phyloP scores from a whole-genome alignment of 106 monocot genomes.

The Dendrobium catenatum region DNA sequence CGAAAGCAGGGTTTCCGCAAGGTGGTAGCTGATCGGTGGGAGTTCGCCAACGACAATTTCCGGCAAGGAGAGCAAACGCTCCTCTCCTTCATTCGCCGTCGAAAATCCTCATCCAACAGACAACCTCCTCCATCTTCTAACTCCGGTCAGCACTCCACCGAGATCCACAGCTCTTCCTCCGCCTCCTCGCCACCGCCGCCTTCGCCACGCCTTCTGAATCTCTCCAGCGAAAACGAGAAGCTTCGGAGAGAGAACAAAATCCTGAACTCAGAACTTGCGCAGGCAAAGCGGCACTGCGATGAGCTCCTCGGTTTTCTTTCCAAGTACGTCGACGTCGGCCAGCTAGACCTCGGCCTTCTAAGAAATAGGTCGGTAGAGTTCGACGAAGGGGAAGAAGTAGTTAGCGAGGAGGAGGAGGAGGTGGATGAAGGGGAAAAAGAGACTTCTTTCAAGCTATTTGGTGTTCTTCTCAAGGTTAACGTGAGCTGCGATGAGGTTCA shows the following conservation, averaged over 20 bases:
- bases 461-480: background rate
- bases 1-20: slow-evolving; percentile 69
- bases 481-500: background rate
- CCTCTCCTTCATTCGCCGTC: slow-evolving; percentile 7
- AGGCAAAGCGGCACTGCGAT: slow-evolving; percentile 40
- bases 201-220: background rate
- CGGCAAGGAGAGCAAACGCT: slow-evolving; percentile 56
- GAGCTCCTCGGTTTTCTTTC: slow-evolving; percentile 44
- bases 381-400: background rate
- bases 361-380: background rate
- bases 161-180: background rate
- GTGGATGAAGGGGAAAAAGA: background rate
- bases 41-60: slow-evolving; percentile 81
- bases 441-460: background rate
- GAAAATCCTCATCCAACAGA: background rate
- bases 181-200: background rate
- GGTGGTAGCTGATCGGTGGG: slow-evolving; percentile 77
- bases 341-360: background rate
- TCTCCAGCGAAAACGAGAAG: background rate
- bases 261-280: slow-evolving; percentile 40
- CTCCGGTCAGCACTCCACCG: background rate
- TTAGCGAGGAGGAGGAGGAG: background rate
- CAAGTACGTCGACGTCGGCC: slow-evolving; percentile 12
- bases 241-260: slow-evolving; percentile 20
- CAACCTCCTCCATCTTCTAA: background rate